These are phyloP conservation scores for Fusarium sp. DNA, from an alignment of 2,329 filamentous ascomycete species.

Conservation along the genomic window DNA sequence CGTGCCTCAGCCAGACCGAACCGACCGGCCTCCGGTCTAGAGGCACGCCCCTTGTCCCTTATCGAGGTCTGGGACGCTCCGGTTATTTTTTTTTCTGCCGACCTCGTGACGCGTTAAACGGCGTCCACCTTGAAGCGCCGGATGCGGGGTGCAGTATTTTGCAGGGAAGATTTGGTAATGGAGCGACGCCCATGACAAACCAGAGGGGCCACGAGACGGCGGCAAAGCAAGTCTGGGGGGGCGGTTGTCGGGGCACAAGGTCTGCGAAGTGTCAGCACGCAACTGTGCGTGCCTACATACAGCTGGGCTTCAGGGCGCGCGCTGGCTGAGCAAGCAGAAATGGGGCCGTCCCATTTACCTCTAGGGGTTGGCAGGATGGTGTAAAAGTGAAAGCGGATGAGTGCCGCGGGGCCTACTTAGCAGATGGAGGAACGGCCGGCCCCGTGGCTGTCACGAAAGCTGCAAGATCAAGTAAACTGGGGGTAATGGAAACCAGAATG, in stretches of 20 bases:
- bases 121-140: slow-evolving; percentile 37
- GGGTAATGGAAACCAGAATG: slow-evolving; percentile 46
- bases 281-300: slow-evolving; percentile 18
- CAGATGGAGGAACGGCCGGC: slow-evolving; percentile 25
- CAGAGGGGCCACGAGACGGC: slow-evolving; percentile 41
- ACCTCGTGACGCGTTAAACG: slow-evolving; percentile 44
- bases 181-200: slow-evolving; percentile 43
- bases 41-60: slow-evolving; percentile 18
- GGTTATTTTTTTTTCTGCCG: slow-evolving; percentile 36
- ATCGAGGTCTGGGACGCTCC: slow-evolving; percentile 8
- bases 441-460: slow-evolving; percentile 44
- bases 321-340: slow-evolving; percentile 28
- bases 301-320: background rate
- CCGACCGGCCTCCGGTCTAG: slow-evolving; percentile 12
- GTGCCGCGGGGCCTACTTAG: slow-evolving; percentile 23
- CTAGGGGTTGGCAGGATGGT: slow-evolving; percentile 33
- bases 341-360: slow-evolving; percentile 20
- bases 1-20: slow-evolving; percentile 18
- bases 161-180: slow-evolving; percentile 43
- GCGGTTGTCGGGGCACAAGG: slow-evolving; percentile 24
- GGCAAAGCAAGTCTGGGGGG: slow-evolving; percentile 25
- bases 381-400: slow-evolving; percentile 27
- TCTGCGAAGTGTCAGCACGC: slow-evolving; percentile 24
- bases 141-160: slow-evolving; percentile 44
- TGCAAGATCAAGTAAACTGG: slow-evolving; percentile 55